Evolutionary conservation across 331 rosid species (phyloP).

Genomic region (Phaseolus coccineus): DNA sequence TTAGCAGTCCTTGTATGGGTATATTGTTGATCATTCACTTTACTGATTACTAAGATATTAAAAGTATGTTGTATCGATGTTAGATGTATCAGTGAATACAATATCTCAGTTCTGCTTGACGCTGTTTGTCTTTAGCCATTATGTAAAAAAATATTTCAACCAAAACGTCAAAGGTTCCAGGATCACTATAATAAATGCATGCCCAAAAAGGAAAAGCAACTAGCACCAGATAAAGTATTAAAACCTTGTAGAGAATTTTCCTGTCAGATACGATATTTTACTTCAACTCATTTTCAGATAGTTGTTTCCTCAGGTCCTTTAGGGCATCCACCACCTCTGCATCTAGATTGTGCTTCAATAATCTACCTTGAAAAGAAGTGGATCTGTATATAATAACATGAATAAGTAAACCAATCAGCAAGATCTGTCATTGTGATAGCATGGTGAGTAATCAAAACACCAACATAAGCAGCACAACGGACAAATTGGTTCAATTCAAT

Average conservation of each 20-base stretch:
- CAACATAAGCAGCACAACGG: not conserved
- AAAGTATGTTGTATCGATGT: constrained; percentile 19
- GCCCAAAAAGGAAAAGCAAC: constrained; percentile 5
- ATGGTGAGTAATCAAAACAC: constrained; percentile 7
- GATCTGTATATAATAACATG: constrained; percentile 59
- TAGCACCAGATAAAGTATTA: constrained; percentile 25
- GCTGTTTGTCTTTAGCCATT: not conserved
- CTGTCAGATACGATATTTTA: constrained; percentile 43
- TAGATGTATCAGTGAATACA: constrained; percentile 8
- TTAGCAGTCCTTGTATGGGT: not conserved
- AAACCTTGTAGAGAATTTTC: constrained; percentile 20
- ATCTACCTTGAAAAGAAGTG: constrained; percentile 76
- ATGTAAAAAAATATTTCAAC: not conserved
- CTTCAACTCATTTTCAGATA: constrained; percentile 57
- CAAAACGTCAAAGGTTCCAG: constrained; percentile 18
- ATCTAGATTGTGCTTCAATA: constrained; percentile 91
- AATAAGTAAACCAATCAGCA: constrained; percentile 41
- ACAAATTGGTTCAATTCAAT: constrained; percentile 32
- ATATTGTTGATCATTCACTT: constrained; percentile 20
- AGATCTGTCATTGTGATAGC: constrained; percentile 2
- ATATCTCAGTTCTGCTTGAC: not conserved
- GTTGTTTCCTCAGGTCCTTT: constrained; percentile 62
- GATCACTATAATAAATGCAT: constrained; percentile 3
- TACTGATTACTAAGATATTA: constrained; percentile 9
- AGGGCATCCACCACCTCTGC: constrained; percentile 81